These are phyloP conservation scores for Deakozyma indianensis DNA, from an alignment of 805 yeast genomes.

Conservation along the genomic window DNA sequence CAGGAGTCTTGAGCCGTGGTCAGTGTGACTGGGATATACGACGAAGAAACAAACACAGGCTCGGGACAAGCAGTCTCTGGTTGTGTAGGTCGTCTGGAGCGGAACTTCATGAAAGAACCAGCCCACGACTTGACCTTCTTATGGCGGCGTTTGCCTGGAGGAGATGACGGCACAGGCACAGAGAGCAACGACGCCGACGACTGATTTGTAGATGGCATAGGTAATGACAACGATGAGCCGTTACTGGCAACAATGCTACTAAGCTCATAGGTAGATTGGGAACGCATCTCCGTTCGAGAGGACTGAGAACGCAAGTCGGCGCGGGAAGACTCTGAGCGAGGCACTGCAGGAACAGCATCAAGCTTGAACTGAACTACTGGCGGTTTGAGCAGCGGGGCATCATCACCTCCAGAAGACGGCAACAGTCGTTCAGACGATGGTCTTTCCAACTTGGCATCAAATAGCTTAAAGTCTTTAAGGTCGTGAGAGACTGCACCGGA, in stretches of 20 bases:
- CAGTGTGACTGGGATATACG: conserved; percentile 8
- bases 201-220: background rate
- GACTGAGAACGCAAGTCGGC: background rate
- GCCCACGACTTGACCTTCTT: conserved; percentile 28
- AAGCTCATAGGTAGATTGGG: background rate
- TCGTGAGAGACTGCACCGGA: conserved; percentile 86
- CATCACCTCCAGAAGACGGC: background rate
- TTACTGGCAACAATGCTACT: background rate
- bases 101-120: conserved; percentile 17
- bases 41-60: conserved; percentile 4
- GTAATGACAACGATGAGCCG: background rate
- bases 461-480: conserved; percentile 14
- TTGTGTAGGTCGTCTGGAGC: background rate
- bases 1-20: conserved; percentile 13
- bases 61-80: background rate
- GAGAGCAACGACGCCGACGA: background rate
- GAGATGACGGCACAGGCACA: background rate
- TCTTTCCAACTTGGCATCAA: conserved; percentile 29
- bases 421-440: background rate
- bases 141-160: conserved; percentile 16
- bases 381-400: conserved; percentile 2
- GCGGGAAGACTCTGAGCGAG: background rate
- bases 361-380: conserved; percentile 1
- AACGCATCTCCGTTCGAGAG: background rate
- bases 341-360: background rate